Evolutionary conservation across 2,329 filamentous ascomycete genomes (phyloP), one percentile per base, ranked within the genome.

Genomic region (Thyridium curvatum): DNA sequence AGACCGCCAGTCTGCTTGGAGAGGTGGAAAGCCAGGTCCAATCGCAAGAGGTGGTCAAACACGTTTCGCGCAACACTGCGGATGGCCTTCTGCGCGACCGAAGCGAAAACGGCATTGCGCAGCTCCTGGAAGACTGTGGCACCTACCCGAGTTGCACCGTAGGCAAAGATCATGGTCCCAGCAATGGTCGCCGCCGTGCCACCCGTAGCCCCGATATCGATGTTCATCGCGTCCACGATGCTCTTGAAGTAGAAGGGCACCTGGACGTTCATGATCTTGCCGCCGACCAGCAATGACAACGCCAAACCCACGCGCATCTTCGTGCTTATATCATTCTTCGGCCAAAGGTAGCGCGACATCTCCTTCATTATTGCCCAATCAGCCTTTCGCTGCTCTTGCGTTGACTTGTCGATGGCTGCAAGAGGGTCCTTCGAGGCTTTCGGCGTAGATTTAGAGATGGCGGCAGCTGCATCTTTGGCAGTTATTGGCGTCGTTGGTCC

Each of bases 331-430:
- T 85, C 86, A 60, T 90, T 81, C 68, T 93, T 94, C 16, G 93
- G 93, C 93, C 93, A 98, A 16, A 98, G 69, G 61, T 98, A 98
- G 45, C 82, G 82, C 43, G 84, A 82, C 91, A 98, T 97, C 61
- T 98, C 91, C 65, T 86, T 94, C 72, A 98, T 93, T 50, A 98
- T 98, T 35, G 90, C 90, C 91, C 91, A 96, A 57, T 98, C 93
- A 8, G 90, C 91, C 65, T 90, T 94, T 52, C 93, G 80, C 72
- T 98, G 94, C 64, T 96, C 87, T 52, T 90, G 81, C 15, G 80
- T 82, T 37, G 79, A 80, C 55, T 78, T 82, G 44, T 84, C 74
- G 54, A 84, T 71, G 12, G 73, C 65, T 15, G 85, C 74, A 32
- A 90, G 62, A 21, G 77, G 71, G 50, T 82, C 79, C 4, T 12